phyloP scores from a whole-genome alignment of 352 stramenopile species.

The Lagenidium giganteum region DNA sequence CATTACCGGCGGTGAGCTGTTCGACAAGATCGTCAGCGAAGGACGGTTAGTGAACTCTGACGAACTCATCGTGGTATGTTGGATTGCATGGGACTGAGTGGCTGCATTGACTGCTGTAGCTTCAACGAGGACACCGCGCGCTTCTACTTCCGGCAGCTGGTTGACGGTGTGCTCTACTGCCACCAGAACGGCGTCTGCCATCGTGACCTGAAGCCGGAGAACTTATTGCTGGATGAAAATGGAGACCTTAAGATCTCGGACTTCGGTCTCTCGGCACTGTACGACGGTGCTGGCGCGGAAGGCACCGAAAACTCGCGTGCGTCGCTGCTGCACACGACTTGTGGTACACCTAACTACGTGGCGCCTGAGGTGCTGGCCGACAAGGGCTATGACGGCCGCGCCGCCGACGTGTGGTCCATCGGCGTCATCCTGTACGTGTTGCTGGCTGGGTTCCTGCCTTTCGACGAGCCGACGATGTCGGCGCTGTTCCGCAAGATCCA shows the following conservation, averaged over 20 bases:
- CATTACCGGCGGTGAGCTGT: conserved; percentile 87
- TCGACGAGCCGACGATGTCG: conserved; percentile 94
- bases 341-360: conserved; percentile 97
- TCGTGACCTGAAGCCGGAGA: conserved; percentile 96
- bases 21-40: conserved; percentile 97
- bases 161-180: conserved; percentile 96
- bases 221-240: conserved; percentile 94
- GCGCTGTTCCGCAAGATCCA: conserved; percentile 97
- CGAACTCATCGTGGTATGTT: neutral
- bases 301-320: conserved; percentile 81
- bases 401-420: conserved; percentile 96
- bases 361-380: conserved; percentile 91
- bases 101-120: conserved; percentile 11
- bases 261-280: conserved; percentile 96
- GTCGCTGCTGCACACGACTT: conserved; percentile 94
- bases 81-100: neutral
- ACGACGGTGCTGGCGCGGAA: conserved; percentile 77
- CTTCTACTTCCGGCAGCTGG: conserved; percentile 98
- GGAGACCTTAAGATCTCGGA: conserved; percentile 99
- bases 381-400: conserved; percentile 92
- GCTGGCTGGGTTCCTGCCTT: conserved; percentile 91
- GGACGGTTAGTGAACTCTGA: conserved; percentile 32
- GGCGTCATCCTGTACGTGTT: conserved; percentile 98
- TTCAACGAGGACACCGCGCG: conserved; percentile 95
- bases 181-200: conserved; percentile 97